Percentiles rank a stretch among this genome's conserved stretches.
Conservation (phyloP, 148 eudicot species). For the Chenopodium formosanum region DNA sequence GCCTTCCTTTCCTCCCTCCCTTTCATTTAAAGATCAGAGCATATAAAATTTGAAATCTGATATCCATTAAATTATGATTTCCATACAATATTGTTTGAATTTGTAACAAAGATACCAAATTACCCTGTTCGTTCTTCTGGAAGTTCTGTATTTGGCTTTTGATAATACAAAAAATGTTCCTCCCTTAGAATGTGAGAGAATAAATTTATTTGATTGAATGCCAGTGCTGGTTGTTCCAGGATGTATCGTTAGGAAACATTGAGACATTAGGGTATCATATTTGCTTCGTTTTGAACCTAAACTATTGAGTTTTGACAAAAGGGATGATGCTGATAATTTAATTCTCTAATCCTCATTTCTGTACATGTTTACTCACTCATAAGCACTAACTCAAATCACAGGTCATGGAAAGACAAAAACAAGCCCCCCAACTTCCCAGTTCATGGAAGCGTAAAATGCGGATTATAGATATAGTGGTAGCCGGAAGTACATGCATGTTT, state of each 20-base stretch:
- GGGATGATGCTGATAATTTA: neutral
- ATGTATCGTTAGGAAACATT: neutral
- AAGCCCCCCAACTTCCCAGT: conserved; percentile 64
- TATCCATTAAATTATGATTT: too few species aligned
- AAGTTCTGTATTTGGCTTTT: neutral
- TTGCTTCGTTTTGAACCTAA: neutral
- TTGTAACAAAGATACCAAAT: too few species aligned
- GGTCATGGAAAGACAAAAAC: conserved; percentile 63
- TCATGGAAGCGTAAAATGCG: conserved; percentile 61
- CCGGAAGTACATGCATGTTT: conserved; percentile 2
- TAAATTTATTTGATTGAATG: neutral
- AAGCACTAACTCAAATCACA: conserved; percentile 17
- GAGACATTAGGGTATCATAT: too few species aligned
- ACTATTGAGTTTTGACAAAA: neutral
- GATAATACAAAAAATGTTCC: neutral
- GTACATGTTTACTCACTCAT: neutral
- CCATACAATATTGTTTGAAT: too few species aligned
- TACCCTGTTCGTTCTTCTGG: neutral
- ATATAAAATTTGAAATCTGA: too few species aligned
- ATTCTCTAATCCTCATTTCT: neutral
- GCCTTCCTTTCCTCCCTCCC: too few species aligned
- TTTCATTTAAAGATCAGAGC: too few species aligned
- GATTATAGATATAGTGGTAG: neutral
- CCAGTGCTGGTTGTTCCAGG: neutral
- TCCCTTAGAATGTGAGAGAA: neutral